phyloP scores from a whole-genome alignment of 176 grass and related monocot genomes.

The Eragrostis curvula region DNA sequence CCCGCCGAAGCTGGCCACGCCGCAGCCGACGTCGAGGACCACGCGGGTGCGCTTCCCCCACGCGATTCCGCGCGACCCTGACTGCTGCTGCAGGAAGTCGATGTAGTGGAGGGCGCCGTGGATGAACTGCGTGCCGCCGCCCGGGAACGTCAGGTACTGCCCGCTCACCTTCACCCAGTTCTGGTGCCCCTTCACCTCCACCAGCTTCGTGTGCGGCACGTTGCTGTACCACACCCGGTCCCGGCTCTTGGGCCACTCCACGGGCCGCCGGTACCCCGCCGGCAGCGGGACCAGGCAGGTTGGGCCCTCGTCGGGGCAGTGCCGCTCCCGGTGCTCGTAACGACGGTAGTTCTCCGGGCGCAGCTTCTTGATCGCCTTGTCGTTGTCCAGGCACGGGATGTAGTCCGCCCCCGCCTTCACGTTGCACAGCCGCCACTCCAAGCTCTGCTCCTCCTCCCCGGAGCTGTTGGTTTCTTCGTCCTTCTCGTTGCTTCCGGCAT shows the following conservation, averaged over 20 bases:
- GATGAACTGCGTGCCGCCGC: slow-evolving; percentile 98
- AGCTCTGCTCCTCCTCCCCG: slow-evolving; percentile 19
- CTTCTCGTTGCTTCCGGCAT: too few relatives aligned
- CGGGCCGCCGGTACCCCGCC: slow-evolving; percentile 59
- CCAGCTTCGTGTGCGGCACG: slow-evolving; percentile 94
- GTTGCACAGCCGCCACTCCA: slow-evolving; percentile 75
- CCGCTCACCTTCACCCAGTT: slow-evolving; percentile 98
- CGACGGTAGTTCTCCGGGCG: slow-evolving; percentile 76
- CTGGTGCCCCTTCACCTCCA: slow-evolving; percentile 94
- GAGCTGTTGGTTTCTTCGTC: background rate
- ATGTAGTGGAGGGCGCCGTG: slow-evolving; percentile 98
- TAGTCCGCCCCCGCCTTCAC: slow-evolving; percentile 71
- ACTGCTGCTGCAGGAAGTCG: slow-evolving; percentile 89
- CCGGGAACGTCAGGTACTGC: slow-evolving; percentile 86
- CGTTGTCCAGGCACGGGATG: slow-evolving; percentile 97
- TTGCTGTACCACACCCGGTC: slow-evolving; percentile 95
- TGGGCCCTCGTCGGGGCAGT: slow-evolving; percentile 86
- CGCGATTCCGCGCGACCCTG: slow-evolving; percentile 60
- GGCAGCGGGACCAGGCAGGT: slow-evolving; percentile 79
- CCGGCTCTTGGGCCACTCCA: slow-evolving; percentile 88
- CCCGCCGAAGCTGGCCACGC: slow-evolving; percentile 94
- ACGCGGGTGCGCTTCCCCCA: slow-evolving; percentile 86
- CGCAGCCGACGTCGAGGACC: slow-evolving; percentile 93
- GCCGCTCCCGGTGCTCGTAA: slow-evolving; percentile 84
- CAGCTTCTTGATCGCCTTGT: slow-evolving; percentile 88